Evolutionary conservation across 192 early-diverging fungal genomes (phyloP), one percentile per base, ranked within the genome.

Genomic region (Obelidium mucronatum): DNA sequence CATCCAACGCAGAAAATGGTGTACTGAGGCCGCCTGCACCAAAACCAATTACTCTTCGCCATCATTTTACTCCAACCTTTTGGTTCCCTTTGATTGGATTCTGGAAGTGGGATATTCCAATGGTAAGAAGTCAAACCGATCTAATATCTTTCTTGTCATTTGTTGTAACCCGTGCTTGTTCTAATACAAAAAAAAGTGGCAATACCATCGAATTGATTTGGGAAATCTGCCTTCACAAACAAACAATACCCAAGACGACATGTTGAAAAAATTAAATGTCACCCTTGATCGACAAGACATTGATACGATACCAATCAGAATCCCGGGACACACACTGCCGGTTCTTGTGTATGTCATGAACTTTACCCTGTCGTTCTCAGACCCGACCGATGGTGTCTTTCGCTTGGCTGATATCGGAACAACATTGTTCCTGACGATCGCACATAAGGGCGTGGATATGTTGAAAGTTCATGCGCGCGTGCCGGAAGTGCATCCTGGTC

Each of bases 41-140:
- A 22, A n/a, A 13, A 6, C 58, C 72, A 3, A 30, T 74, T 15
- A 60, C 60, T 33, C 31, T 74, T n/a, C 56, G 72, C 3, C 72
- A 74, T 39, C 72, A 42, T 28, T 60, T 40, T 30, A 1, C 36
- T 15, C 59, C 72, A 15, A 74, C 72, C 13, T 54, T 42, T 2
- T 74, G 72, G 72, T 74, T 74, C 37, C 72, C 72, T 37, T 15
- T 28, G 13, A 30, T 74, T 74, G 5, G 22, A 1, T 74, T 62
- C 28, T 62, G 60, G 36, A 74, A 74, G 31, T 74, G 60, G 58
- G 36, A 74, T 15, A 74, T 63, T 62, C 72, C 72, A 13, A 74
- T 59, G 54, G 63, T 65, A 59, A 59, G 24, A 4, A 13, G n/a
- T 33, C 5, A 4, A 59, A 13, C 11, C 56, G 31, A 59, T 13